phyloP scores from a whole-genome alignment of 2,329 filamentous ascomycete genomes.

The Pyrenochaeta sp. region DNA sequence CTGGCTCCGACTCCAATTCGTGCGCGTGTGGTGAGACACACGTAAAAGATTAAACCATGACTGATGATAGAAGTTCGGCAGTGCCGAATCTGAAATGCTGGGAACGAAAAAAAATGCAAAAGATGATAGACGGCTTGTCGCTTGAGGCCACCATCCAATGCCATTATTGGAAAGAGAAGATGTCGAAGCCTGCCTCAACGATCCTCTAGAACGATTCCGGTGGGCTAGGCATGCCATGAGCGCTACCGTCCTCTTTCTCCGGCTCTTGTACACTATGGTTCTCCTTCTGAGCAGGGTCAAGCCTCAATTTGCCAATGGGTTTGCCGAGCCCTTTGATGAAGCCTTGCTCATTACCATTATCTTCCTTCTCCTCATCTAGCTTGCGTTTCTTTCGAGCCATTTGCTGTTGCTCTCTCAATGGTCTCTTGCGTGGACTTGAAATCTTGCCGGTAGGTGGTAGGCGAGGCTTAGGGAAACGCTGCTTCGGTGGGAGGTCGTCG shows the following conservation, averaged over 20 bases:
- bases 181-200: background rate
- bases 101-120: slow-evolving; percentile 7
- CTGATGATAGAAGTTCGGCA: slow-evolving; percentile 2
- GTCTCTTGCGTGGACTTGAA: slow-evolving; percentile 81
- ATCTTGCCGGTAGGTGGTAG: slow-evolving; percentile 83
- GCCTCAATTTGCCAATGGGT: slow-evolving; percentile 62
- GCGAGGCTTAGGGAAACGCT: slow-evolving; percentile 70
- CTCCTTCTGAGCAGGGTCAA: slow-evolving; percentile 65
- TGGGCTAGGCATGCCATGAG: slow-evolving; percentile 81
- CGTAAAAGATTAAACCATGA: slow-evolving; percentile 19
- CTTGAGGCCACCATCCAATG: background rate
- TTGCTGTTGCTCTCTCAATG: slow-evolving; percentile 81
- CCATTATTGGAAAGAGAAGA: background rate
- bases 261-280: slow-evolving; percentile 66
- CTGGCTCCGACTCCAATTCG: too few species aligned
- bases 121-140: background rate
- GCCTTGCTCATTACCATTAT: slow-evolving; percentile 36
- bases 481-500: slow-evolving; percentile 91
- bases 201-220: slow-evolving; percentile 66
- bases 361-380: slow-evolving; percentile 55
- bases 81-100: background rate
- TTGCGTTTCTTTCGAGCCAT: slow-evolving; percentile 90
- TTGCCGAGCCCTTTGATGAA: slow-evolving; percentile 55
- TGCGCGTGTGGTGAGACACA: too few species aligned
- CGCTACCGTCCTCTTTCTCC: slow-evolving; percentile 72